These are phyloP conservation scores for Candida glucosophila DNA, from an alignment of 1,139 yeast genomes.

Conservation along the genomic window DNA sequence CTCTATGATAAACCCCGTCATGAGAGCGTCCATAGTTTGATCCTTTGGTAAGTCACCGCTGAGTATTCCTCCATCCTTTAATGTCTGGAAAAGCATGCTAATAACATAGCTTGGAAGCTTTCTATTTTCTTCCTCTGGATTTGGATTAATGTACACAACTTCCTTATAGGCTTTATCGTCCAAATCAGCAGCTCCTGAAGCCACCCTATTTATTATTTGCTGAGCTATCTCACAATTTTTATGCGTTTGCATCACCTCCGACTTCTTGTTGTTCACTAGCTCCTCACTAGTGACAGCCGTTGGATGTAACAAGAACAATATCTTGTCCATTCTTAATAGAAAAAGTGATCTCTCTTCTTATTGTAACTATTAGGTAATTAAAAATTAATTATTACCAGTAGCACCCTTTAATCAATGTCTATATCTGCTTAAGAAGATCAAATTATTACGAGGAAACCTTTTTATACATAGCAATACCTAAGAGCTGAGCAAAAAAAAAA, in stretches of 20 bases:
- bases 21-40: constrained; percentile 48
- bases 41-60: constrained; percentile 45
- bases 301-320: constrained; percentile 59
- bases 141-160: constrained; percentile 56
- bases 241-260: constrained; percentile 9
- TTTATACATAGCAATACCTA: too few relatives aligned
- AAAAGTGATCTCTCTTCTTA: too few relatives aligned
- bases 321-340: constrained; percentile 14
- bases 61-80: constrained; percentile 41
- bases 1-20: constrained; percentile 52
- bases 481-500: too few relatives aligned
- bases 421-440: too few relatives aligned
- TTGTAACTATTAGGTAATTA: too few relatives aligned
- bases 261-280: constrained; percentile 32
- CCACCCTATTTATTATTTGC: constrained; percentile 65
- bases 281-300: constrained; percentile 58
- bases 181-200: constrained; percentile 46
- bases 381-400: too few relatives aligned
- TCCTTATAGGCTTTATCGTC: constrained; percentile 33
- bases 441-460: too few relatives aligned
- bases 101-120: constrained; percentile 37
- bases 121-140: constrained; percentile 28
- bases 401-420: too few relatives aligned
- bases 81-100: constrained; percentile 27
- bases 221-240: constrained; percentile 33